phyloP scores from a whole-genome alignment of 2,329 filamentous ascomycete genomes.

The Cercospora canescens region DNA sequence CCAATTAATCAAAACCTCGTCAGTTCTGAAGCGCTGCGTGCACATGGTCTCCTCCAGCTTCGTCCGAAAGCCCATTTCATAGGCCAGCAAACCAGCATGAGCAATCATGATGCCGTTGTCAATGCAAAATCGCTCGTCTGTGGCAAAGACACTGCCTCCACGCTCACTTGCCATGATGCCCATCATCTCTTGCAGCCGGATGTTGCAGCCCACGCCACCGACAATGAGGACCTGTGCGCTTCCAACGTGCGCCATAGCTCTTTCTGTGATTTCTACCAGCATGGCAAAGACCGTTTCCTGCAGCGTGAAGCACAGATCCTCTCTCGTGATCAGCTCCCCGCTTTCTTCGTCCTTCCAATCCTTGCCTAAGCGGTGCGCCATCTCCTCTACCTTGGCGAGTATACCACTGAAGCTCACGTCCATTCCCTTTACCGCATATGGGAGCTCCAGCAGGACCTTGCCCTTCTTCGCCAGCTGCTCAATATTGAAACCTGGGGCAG shows the following conservation, averaged over 20 bases:
- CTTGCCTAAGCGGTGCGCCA: slow-evolving; percentile 67
- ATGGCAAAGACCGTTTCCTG: slow-evolving; percentile 97
- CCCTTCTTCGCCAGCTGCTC: slow-evolving; percentile 84
- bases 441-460: slow-evolving; percentile 75
- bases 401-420: slow-evolving; percentile 96
- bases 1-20: slow-evolving; percentile 53
- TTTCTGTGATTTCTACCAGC: slow-evolving; percentile 97
- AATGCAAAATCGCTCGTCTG: slow-evolving; percentile 96
- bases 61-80: slow-evolving; percentile 76
- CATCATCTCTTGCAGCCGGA: slow-evolving; percentile 98
- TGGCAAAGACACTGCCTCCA: slow-evolving; percentile 88
- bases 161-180: slow-evolving; percentile 87
- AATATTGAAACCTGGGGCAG: slow-evolving; percentile 96
- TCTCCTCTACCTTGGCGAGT: slow-evolving; percentile 75
- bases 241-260: slow-evolving; percentile 97
- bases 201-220: slow-evolving; percentile 92
- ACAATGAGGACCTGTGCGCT: slow-evolving; percentile 89
- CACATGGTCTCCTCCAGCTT: slow-evolving; percentile 76
- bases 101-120: slow-evolving; percentile 99
- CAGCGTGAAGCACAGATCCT: slow-evolving; percentile 88
- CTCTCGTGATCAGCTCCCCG: slow-evolving; percentile 67
- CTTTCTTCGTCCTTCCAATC: slow-evolving; percentile 44
- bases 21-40: slow-evolving; percentile 53
- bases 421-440: slow-evolving; percentile 98
- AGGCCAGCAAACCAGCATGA: slow-evolving; percentile 86